Evolutionary conservation across 192 early-diverging fungal species (phyloP).

Genomic region (Gryganskiella cystojenkinii): DNA sequence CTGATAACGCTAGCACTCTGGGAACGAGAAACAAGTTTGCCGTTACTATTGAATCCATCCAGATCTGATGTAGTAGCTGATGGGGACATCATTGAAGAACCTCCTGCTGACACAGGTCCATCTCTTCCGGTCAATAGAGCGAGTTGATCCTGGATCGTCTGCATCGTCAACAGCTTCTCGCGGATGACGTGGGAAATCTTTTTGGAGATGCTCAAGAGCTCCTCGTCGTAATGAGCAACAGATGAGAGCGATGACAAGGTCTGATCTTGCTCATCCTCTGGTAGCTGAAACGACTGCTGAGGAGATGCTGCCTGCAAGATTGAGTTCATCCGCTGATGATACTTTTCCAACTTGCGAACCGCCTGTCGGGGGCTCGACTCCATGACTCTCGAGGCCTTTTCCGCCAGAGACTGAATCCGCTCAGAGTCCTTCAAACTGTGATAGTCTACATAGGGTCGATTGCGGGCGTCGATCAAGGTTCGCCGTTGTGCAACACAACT

Average conservation of each 20-base stretch:
- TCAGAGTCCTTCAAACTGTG: slow-evolving; percentile 58
- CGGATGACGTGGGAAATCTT: slow-evolving; percentile 52
- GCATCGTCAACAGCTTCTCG: slow-evolving; percentile 44
- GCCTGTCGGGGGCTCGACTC: slow-evolving; percentile 44
- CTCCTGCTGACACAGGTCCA: not conserved
- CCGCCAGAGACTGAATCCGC: slow-evolving; percentile 30
- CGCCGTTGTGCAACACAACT: slow-evolving; percentile 52
- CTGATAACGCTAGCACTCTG: slow-evolving; percentile 45
- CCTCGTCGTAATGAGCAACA: slow-evolving; percentile 25
- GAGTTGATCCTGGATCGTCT: slow-evolving; percentile 44
- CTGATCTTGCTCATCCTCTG: not conserved
- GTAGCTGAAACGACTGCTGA: too few relatives aligned
- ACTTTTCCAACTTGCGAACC: slow-evolving; percentile 42
- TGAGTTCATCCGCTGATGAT: slow-evolving; percentile 26
- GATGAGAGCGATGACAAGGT: too few relatives aligned
- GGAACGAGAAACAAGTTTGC: slow-evolving; percentile 16
- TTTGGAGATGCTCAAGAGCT: slow-evolving; percentile 52
- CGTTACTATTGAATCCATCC: not conserved
- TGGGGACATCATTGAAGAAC: not conserved
- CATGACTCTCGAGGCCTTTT: slow-evolving; percentile 30
- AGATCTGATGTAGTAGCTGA: too few relatives aligned
- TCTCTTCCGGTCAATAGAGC: slow-evolving; percentile 18
- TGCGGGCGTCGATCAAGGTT: slow-evolving; percentile 56
- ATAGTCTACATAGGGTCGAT: slow-evolving; percentile 54
- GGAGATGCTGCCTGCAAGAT: slow-evolving; percentile 22